Evolutionary conservation across 257 asterid species (phyloP).

Genomic region (Forsythia suspensa): DNA sequence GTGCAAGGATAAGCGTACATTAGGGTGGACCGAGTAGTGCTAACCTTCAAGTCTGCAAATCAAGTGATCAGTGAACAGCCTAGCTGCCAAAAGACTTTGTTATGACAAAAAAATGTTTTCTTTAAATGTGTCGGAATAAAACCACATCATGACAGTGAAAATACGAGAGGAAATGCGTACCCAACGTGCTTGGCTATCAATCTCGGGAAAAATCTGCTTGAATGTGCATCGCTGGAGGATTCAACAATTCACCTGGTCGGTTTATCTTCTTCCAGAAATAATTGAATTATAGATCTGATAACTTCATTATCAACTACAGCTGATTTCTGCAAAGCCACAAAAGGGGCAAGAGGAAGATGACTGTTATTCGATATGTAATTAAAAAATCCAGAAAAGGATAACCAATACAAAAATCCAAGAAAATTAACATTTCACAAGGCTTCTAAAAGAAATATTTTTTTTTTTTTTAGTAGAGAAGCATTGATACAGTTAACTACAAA

Average conservation of each 20-base stretch:
- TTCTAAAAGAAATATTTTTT: neutral
- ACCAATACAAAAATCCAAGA: neutral
- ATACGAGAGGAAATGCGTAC: neutral
- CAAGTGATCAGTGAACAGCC: neutral
- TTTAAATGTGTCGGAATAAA: neutral
- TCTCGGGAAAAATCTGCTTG: neutral
- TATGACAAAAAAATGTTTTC: neutral
- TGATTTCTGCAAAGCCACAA: conserved; percentile 39
- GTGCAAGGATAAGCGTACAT: neutral
- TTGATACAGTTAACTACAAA: neutral
- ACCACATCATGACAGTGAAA: neutral
- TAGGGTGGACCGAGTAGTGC: neutral
- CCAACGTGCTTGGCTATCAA: neutral
- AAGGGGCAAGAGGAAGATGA: neutral
- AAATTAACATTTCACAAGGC: neutral
- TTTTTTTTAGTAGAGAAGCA: neutral
- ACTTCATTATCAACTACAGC: conserved; percentile 62
- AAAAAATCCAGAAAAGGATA: neutral
- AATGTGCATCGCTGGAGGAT: neutral
- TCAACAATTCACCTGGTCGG: conserved; percentile 29
- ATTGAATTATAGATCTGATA: conserved; percentile 72
- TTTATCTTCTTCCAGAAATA: conserved; percentile 89
- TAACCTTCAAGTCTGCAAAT: neutral
- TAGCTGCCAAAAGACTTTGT: neutral
- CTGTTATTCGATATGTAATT: neutral